phyloP scores from a whole-genome alignment of 768 basidiomycete species.

The Termitomyces sp. region DNA sequence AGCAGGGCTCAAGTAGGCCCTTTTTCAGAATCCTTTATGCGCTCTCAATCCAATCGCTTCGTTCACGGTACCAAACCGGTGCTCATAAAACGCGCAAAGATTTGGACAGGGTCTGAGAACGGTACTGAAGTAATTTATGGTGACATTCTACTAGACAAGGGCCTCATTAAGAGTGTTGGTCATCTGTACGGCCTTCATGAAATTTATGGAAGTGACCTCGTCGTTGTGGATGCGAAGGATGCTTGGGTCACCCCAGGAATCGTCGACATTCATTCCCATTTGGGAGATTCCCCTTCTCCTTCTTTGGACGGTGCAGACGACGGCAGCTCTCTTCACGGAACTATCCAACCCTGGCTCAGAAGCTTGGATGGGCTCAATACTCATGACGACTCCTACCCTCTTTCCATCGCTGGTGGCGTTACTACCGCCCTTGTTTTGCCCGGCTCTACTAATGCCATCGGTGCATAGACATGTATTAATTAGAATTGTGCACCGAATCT shows the following conservation, averaged over 20 bases:
- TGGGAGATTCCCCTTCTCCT: conserved; percentile 51
- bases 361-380: conserved; percentile 79
- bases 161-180: conserved; percentile 59
- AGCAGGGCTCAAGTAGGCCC: conserved; percentile 36
- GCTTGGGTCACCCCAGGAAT: conserved; percentile 81
- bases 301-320: conserved; percentile 46
- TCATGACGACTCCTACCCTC: conserved; percentile 64
- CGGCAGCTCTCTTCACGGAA: conserved; percentile 46
- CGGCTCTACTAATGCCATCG: conserved; percentile 63
- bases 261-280: conserved; percentile 64
- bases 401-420: conserved; percentile 74
- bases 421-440: conserved; percentile 76
- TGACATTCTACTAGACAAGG: conserved; percentile 66
- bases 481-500: background rate
- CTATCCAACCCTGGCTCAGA: conserved; percentile 55
- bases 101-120: conserved; percentile 77
- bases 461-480: conserved; percentile 22
- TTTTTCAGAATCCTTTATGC: conserved; percentile 37
- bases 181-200: conserved; percentile 26
- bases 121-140: conserved; percentile 62
- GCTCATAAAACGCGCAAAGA: conserved; percentile 66
- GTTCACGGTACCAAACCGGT: conserved; percentile 56
- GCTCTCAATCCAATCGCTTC: conserved; percentile 60
- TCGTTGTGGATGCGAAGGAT: conserved; percentile 57
- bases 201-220: conserved; percentile 28